Evolutionary conservation across 2,329 filamentous ascomycete species (phyloP).

Genomic region (Aspergillus pseudoterreus): DNA sequence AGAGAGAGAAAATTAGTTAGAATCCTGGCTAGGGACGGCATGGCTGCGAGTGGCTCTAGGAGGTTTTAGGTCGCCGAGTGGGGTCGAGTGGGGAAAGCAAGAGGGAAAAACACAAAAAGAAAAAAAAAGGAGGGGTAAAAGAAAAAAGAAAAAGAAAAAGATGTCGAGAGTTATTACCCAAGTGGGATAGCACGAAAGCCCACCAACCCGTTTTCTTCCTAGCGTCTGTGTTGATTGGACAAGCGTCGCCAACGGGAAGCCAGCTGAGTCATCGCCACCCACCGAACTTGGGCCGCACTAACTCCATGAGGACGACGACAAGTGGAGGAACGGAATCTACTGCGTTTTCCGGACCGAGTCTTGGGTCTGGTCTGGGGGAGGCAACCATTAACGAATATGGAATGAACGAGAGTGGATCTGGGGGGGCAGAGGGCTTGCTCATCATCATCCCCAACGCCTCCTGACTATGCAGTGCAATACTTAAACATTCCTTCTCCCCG

Average conservation of each 20-base stretch:
- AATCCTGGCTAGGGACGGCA: background rate
- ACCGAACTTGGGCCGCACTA: slow-evolving; percentile 17
- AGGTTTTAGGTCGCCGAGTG: background rate
- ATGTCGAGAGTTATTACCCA: background rate
- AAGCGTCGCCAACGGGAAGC: background rate
- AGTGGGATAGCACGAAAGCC: background rate
- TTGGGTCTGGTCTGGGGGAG: slow-evolving; percentile 27
- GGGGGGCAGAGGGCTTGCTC: slow-evolving; percentile 7
- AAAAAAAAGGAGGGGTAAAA: background rate
- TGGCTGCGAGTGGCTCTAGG: background rate
- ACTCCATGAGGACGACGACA: slow-evolving; percentile 9
- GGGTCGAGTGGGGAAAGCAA: background rate
- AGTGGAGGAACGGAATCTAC: slow-evolving; percentile 3
- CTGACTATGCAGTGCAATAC: slow-evolving; percentile 13
- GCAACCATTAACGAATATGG: slow-evolving; percentile 13
- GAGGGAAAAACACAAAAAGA: background rate
- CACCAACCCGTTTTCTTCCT: no score
- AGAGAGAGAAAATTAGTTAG: background rate
- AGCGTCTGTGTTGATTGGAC: no score
- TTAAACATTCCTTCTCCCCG: slow-evolving; percentile 29
- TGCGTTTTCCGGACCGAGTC: slow-evolving; percentile 10
- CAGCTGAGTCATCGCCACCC: slow-evolving; percentile 1
- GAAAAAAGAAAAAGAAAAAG: background rate
- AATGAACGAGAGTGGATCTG: slow-evolving; percentile 14
- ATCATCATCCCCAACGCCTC: slow-evolving; percentile 21